A percentile compares a stretch with the other conserved stretches of the same genome.
Conservation (phyloP, 768 basidiomycete genomes). For the Tephrocybe sp. region DNA sequence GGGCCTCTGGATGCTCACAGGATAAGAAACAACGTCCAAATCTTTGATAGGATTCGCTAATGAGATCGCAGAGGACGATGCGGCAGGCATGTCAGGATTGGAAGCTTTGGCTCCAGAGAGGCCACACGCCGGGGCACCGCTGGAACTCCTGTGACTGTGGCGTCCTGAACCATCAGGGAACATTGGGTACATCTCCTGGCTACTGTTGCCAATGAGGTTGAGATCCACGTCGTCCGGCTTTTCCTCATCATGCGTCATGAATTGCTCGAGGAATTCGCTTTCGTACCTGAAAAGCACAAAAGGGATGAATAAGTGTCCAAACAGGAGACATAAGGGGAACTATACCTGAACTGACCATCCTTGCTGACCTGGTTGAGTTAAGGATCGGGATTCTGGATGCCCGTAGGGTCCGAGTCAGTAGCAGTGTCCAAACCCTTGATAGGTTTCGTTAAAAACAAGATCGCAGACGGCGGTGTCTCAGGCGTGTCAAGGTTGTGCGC, state of each 20-base stretch:
- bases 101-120: slow-evolving; percentile 51
- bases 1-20: slow-evolving; percentile 80
- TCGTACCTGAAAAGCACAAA: slow-evolving; percentile 64
- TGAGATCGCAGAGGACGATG: slow-evolving; percentile 66
- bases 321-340: not conserved
- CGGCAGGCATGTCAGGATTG: slow-evolving; percentile 28
- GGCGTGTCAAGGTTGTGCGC: slow-evolving; percentile 27
- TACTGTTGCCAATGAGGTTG: slow-evolving; percentile 91
- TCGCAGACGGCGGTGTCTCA: slow-evolving; percentile 55
- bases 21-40: slow-evolving; percentile 74
- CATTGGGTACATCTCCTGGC: too few relatives aligned
- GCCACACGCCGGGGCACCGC: too few relatives aligned
- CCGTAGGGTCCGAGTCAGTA: slow-evolving; percentile 80
- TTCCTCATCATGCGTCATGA: slow-evolving; percentile 92
- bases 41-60: slow-evolving; percentile 87
- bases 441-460: too few relatives aligned
- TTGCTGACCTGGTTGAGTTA: slow-evolving; percentile 86
- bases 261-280: slow-evolving; percentile 97
- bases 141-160: too few relatives aligned
- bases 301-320: not conserved
- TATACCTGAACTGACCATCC: slow-evolving; percentile 86
- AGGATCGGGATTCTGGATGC: slow-evolving; percentile 84
- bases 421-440: slow-evolving; percentile 75
- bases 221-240: slow-evolving; percentile 88
- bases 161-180: too few relatives aligned